Base-by-base conservation (phyloP, 192 early-diverging fungal genomes). In the Spizellomyces punctatus region DNA sequence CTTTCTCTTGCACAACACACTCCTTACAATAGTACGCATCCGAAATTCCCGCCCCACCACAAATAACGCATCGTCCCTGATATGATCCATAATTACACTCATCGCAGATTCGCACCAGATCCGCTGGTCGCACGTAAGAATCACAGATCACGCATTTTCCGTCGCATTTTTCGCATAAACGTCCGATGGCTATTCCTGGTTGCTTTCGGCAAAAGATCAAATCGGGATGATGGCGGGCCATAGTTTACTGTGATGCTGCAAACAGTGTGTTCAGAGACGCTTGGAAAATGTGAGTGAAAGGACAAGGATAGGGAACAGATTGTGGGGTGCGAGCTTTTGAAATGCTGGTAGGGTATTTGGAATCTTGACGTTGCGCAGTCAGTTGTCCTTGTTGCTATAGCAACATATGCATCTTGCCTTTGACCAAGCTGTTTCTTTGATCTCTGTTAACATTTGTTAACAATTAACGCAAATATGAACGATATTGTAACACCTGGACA, bases 61-160 rank as follows among this genome's bases (percentile, higher is more conserved):
- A 98, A 58, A 96, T 83, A 8, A 96, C 91, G 76, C 96, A 98
- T 42, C 90, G 88, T 9, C 95, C 94, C 74, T 95, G 91, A 69
- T 89, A 90, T 43, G 89, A 88, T 63, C 96, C 95, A 79, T 93
- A 98, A 83, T 98, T 98, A 83, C 94, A 96, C 77, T 98, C 95
- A 71, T 95, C 94, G 76, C 96, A 98, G 54, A 96, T 92, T 57
- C 90, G 90, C 10, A 96, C 96, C 47, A 91, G 67, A 47, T 93
- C 96, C 49, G 92, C 89, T 59, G 94, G 95, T 12, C 91, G 83
- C 17, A 98, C 96, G 67, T 95, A 92, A 79, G 93, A 94, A 78
- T 97, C 96, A 80, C 96, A 98, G 72, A 98, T 93, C 12, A 96
- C 91, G 72, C 96, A 98, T 81, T 89, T 91, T 68, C 96, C 95